Percentiles rank a stretch among this genome's conserved stretches.
phyloP scores from a whole-genome alignment of 2,329 filamentous ascomycete genomes.

The Aschersonia sp. region DNA sequence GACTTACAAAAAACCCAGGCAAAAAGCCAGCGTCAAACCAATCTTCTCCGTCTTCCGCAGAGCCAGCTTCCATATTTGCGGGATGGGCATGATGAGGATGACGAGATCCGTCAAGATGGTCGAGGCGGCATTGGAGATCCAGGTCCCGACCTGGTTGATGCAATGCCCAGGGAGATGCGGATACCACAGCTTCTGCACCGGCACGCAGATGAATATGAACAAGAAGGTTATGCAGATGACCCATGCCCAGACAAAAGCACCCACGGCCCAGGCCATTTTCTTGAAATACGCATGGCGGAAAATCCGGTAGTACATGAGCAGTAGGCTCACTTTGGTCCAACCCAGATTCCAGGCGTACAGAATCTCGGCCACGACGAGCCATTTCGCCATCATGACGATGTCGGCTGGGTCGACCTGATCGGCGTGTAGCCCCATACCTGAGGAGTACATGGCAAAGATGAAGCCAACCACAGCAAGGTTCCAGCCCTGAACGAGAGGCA shows the following conservation, averaged over 20 bases:
- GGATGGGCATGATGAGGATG: conserved; percentile 28
- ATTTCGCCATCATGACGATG: conserved; percentile 30
- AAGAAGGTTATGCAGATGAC: conserved; percentile 30
- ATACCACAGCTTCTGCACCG: conserved; percentile 34
- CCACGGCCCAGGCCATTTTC: conserved; percentile 24
- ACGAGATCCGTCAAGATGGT: conserved; percentile 30
- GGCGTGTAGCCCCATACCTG: conserved; percentile 32
- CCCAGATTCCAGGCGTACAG: conserved; percentile 32
- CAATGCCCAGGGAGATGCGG: conserved; percentile 27
- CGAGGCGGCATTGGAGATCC: conserved; percentile 32
- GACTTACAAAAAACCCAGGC: conserved; percentile 27
- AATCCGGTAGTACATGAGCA: conserved; percentile 38
- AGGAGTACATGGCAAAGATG: conserved; percentile 29
- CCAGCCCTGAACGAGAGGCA: conserved; percentile 17
- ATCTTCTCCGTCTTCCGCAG: conserved; percentile 25
- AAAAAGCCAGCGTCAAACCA: conserved; percentile 27
- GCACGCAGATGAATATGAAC: conserved; percentile 36
- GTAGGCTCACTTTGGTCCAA: conserved; percentile 33
- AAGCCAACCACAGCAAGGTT: conserved; percentile 28
- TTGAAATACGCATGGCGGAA: conserved; percentile 29
- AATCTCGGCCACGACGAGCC: conserved; percentile 30
- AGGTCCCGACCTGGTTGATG: conserved; percentile 33
- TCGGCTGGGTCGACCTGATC: conserved; percentile 17
- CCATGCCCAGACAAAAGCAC: conserved; percentile 29
- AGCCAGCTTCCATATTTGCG: conserved; percentile 29